These are phyloP conservation scores for Malania oleifera DNA, from an alignment of 164 flowering plant genomes.

Conservation along the genomic window DNA sequence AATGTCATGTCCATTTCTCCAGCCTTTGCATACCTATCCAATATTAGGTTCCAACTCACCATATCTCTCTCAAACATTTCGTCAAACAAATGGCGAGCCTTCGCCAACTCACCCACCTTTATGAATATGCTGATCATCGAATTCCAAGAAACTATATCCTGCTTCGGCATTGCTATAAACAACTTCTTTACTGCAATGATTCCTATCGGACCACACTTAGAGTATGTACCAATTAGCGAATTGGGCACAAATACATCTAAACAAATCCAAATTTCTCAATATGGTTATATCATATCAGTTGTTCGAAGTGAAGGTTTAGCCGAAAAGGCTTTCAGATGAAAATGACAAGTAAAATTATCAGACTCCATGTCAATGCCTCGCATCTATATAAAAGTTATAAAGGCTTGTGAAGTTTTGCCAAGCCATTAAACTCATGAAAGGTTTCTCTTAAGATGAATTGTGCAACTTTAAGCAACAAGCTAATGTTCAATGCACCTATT, in stretches of 20 bases:
- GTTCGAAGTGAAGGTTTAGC: slow-evolving; percentile 26
- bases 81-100: slow-evolving; percentile 62
- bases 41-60: slow-evolving; percentile 75
- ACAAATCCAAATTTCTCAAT: slow-evolving; percentile 49
- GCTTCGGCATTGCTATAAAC: slow-evolving; percentile 47
- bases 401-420: too few species aligned
- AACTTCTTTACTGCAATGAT: slow-evolving; percentile 41
- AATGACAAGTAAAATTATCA: slow-evolving; percentile 69
- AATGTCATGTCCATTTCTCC: slow-evolving; percentile 60
- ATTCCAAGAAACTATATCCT: slow-evolving; percentile 74
- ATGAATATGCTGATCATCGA: slow-evolving; percentile 58
- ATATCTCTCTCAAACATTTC: slow-evolving; percentile 75
- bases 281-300: slow-evolving; percentile 50
- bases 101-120: slow-evolving; percentile 38
- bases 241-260: slow-evolving; percentile 69
- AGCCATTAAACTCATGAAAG: too few species aligned
- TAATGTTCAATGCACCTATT: too few species aligned
- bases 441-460: too few species aligned
- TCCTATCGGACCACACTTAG: slow-evolving; percentile 52
- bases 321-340: slow-evolving; percentile 58
- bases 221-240: slow-evolving; percentile 61
- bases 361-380: slow-evolving; percentile 37
- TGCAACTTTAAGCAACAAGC: too few species aligned
- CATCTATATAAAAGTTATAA: slow-evolving; percentile 47
- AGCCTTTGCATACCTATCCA: slow-evolving; percentile 68